Evolutionary conservation across 305 asterid species (phyloP).

Genomic region (Fraxinus velutina): DNA sequence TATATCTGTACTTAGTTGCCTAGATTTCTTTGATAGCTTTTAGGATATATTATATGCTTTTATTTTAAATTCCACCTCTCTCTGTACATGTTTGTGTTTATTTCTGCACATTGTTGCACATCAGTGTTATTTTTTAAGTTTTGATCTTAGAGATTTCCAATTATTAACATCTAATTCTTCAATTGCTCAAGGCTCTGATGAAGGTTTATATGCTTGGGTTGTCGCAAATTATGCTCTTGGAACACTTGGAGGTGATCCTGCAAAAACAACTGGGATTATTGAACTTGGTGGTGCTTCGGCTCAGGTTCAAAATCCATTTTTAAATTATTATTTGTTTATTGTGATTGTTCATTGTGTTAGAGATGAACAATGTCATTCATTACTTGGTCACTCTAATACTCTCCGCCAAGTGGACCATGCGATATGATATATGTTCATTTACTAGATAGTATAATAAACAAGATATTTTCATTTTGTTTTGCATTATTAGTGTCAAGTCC

Average conservation of each 20-base stretch:
- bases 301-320: constrained; percentile 55
- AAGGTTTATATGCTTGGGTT: constrained; percentile 95
- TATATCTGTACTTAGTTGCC: neutral
- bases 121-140: neutral
- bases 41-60: constrained; percentile 3
- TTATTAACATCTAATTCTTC: neutral
- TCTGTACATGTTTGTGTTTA: neutral
- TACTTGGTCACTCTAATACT: neutral
- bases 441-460: neutral
- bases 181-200: constrained; percentile 72
- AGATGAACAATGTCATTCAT: neutral
- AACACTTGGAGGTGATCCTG: constrained; percentile 82
- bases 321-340: constrained; percentile 1
- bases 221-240: constrained; percentile 95
- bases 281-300: constrained; percentile 99
- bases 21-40: neutral
- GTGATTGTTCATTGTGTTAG: neutral
- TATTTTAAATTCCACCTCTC: neutral
- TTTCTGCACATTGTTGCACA: neutral
- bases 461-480: neutral
- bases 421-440: neutral
- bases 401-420: neutral
- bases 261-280: constrained; percentile 82
- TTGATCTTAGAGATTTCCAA: neutral
- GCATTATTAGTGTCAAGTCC: neutral